Conservation (phyloP, 768 basidiomycete genomes). For the Mycena crocata region DNA sequence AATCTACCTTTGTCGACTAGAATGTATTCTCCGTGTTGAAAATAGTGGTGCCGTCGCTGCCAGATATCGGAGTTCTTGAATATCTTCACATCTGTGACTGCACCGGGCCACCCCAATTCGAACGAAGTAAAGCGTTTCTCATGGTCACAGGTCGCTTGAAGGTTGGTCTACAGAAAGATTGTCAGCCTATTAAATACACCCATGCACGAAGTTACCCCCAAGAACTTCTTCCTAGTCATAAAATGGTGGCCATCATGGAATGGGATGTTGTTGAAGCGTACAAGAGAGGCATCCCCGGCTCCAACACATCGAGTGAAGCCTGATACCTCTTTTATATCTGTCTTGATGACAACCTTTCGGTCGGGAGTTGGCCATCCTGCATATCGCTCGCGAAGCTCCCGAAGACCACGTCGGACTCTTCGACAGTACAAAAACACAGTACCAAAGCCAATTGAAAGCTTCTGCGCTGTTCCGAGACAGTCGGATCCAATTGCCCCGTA, state of each 20-base stretch:
- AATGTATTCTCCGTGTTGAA: constrained; percentile 36
- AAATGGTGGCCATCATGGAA: constrained; percentile 24
- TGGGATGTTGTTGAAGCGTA: constrained; percentile 33
- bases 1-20: constrained; percentile 21
- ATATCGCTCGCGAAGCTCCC: constrained; percentile 23
- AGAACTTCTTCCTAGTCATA: constrained; percentile 36
- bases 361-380: constrained; percentile 34
- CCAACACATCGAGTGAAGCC: constrained; percentile 40
- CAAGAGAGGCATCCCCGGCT: constrained; percentile 36
- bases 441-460: constrained; percentile 36
- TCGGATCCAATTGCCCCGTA: constrained; percentile 27
- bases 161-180: too few species aligned
- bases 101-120: constrained; percentile 39
- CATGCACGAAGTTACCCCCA: too few species aligned
- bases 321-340: constrained; percentile 25
- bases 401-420: constrained; percentile 34
- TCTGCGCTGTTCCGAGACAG: constrained; percentile 24
- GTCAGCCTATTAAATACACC: too few species aligned
- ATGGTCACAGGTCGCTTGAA: constrained; percentile 34
- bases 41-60: constrained; percentile 31
- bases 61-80: constrained; percentile 36
- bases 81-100: constrained; percentile 33
- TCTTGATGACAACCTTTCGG: constrained; percentile 8
- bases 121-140: constrained; percentile 33
- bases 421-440: constrained; percentile 35